These are phyloP conservation scores for Fusarium newnesense DNA, from an alignment of 2,329 filamentous ascomycete genomes.

Conservation along the genomic window DNA sequence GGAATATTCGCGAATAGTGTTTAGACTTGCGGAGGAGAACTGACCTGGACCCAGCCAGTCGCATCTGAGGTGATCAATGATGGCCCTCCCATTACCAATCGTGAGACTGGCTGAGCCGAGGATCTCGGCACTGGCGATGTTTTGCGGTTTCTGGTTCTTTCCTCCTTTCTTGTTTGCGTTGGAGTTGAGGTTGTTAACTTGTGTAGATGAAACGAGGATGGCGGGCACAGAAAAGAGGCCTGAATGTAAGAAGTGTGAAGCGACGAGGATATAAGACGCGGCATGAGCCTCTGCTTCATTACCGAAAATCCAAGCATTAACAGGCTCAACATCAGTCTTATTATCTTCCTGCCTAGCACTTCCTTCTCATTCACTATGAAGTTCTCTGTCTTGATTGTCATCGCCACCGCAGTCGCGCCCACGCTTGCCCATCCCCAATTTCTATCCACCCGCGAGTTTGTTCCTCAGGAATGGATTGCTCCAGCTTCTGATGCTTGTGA, in stretches of 20 bases:
- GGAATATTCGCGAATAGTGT: neutral
- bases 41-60: neutral
- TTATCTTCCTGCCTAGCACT: neutral
- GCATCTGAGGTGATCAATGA: neutral
- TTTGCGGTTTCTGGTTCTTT: neutral
- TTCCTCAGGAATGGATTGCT: constrained; percentile 8
- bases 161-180: neutral
- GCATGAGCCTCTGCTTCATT: fast-evolving
- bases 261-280: neutral
- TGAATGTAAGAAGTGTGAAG: too few relatives aligned
- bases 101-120: neutral
- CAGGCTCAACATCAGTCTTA: neutral
- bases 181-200: neutral
- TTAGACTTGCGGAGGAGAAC: too few relatives aligned
- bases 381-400: neutral
- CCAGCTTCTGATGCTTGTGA: neutral
- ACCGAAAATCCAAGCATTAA: neutral
- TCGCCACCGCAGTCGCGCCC: fast-evolving
- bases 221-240: fast-evolving
- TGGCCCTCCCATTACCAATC: neutral
- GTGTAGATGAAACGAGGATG: neutral
- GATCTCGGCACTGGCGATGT: neutral
- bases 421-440: neutral
- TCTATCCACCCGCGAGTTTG: neutral
- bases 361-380: neutral